Percentiles rank a stretch among this genome's conserved stretches.
phyloP scores from a whole-genome alignment of 331 rosid genomes.

The Pyrus hybrid region DNA sequence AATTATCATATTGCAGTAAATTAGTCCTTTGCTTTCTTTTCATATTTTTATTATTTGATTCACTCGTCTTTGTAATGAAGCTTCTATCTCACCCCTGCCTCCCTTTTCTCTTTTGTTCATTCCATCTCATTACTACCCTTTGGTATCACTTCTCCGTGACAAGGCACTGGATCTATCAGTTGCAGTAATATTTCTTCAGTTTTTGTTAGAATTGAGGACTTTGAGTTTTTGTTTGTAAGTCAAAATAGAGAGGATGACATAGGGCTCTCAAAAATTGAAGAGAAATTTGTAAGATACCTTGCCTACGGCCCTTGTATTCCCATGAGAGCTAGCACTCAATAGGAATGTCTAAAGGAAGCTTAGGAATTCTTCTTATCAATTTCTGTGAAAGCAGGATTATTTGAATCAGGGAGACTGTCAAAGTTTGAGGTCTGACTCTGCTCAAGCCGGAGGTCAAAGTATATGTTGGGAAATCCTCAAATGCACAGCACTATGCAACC shows the following conservation, averaged over 20 bases:
- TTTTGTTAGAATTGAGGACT: neutral
- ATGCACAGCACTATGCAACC: too few relatives aligned
- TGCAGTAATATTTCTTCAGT: neutral
- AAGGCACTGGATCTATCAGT: neutral
- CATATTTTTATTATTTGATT: neutral
- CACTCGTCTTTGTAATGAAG: neutral
- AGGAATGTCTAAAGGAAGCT: neutral
- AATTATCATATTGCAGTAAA: conserved; percentile 19
- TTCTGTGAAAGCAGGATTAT: too few relatives aligned
- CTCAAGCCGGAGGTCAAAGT: neutral
- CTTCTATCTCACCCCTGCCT: neutral
- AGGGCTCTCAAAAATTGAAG: neutral
- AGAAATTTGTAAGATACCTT: neutral
- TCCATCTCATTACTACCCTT: neutral
- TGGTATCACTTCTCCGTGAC: neutral
- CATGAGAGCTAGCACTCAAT: neutral
- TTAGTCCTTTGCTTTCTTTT: neutral
- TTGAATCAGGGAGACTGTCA: neutral
- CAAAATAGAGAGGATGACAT: neutral
- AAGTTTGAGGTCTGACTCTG: neutral
- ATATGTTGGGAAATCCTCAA: too few relatives aligned
- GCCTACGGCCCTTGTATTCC: neutral
- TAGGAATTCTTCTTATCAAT: neutral
- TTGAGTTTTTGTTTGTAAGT: neutral
- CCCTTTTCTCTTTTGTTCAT: neutral